Percentiles rank a stretch among this genome's conserved stretches.
phyloP scores from a whole-genome alignment of 2,329 filamentous ascomycete species.

The Cladosporium sp. region DNA sequence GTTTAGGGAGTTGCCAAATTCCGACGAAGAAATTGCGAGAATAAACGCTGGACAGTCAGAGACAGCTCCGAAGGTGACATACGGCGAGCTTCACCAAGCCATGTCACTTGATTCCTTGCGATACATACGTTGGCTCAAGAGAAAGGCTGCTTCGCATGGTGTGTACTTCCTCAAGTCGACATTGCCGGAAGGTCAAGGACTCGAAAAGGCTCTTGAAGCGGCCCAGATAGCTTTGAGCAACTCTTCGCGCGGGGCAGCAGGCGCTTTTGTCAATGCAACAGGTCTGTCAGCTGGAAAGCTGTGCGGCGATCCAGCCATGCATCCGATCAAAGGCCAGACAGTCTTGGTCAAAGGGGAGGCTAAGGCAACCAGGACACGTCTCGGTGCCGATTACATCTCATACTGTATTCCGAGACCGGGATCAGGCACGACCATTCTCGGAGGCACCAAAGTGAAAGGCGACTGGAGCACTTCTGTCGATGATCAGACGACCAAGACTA shows the following conservation, averaged over 20 bases:
- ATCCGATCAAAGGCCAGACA: slow-evolving; percentile 43
- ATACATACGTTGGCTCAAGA: slow-evolving; percentile 36
- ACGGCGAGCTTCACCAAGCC: slow-evolving; percentile 29
- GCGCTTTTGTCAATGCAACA: slow-evolving; percentile 38
- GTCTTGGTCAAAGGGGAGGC: slow-evolving; percentile 41
- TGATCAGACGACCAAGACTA: slow-evolving; percentile 30
- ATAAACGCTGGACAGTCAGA: slow-evolving; percentile 21
- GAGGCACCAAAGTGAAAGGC: slow-evolving; percentile 40
- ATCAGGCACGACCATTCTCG: slow-evolving; percentile 38
- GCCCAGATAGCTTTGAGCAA: slow-evolving; percentile 21
- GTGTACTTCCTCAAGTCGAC: slow-evolving; percentile 25
- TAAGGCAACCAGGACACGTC: slow-evolving; percentile 23
- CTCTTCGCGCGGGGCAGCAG: slow-evolving; percentile 5
- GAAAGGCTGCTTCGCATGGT: slow-evolving; percentile 23
- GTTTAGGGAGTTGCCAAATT: slow-evolving; percentile 23
- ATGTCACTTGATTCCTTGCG: slow-evolving; percentile 34
- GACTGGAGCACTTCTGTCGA: slow-evolving; percentile 32
- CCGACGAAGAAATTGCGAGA: slow-evolving; percentile 15
- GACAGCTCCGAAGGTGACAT: slow-evolving; percentile 10
- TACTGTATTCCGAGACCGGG: slow-evolving; percentile 43
- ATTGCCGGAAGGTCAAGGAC: slow-evolving; percentile 26
- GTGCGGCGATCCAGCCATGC: slow-evolving; percentile 31
- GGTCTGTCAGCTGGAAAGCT: slow-evolving; percentile 38
- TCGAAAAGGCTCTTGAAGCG: slow-evolving; percentile 26
- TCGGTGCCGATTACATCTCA: slow-evolving; percentile 25